phyloP scores from a whole-genome alignment of 805 yeast species.

The Isabelozyma gotoi region DNA sequence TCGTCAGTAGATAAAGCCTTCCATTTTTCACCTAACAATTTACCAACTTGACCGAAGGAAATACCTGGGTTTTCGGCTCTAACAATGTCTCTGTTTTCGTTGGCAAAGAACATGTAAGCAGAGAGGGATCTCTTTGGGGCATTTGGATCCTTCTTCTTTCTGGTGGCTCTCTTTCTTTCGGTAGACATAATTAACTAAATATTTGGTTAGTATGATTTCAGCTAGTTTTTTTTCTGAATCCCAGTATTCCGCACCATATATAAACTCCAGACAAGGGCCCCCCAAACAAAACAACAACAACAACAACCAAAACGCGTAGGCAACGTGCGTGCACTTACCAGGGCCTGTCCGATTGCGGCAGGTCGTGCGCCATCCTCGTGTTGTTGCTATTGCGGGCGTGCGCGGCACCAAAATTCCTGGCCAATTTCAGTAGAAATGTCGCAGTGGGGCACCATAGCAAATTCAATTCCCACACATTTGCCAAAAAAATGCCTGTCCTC shows the following conservation, averaged over 20 bases:
- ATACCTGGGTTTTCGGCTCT: slow-evolving; percentile 97
- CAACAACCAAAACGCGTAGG: background rate
- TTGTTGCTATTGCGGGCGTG: no score
- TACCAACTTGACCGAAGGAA: slow-evolving; percentile 93
- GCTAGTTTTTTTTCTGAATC: no score
- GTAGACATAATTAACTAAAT: slow-evolving; percentile 8
- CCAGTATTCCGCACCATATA: background rate
- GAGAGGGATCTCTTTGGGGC: slow-evolving; percentile 99
- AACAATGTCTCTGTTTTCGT: slow-evolving; percentile 94
- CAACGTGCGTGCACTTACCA: background rate
- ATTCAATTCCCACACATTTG: background rate
- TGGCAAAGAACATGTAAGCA: slow-evolving; percentile 98
- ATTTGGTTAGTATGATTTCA: background rate
- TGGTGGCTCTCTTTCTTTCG: slow-evolving; percentile 43
- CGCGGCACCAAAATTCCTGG: background rate
- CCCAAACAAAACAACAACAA: background rate
- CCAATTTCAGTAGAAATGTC: background rate
- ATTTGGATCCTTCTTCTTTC: slow-evolving; percentile 79
- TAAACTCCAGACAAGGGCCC: background rate
- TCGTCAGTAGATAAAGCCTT: slow-evolving; percentile 81
- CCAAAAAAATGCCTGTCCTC: background rate
- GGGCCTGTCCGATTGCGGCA: no score
- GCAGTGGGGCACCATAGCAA: background rate
- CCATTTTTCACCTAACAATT: slow-evolving; percentile 94
- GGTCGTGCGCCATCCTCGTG: no score